Percentiles rank a stretch among this genome's conserved stretches.
Evolutionary conservation across 305 asterid species (phyloP).

Genomic region (Fraxinus nigra): DNA sequence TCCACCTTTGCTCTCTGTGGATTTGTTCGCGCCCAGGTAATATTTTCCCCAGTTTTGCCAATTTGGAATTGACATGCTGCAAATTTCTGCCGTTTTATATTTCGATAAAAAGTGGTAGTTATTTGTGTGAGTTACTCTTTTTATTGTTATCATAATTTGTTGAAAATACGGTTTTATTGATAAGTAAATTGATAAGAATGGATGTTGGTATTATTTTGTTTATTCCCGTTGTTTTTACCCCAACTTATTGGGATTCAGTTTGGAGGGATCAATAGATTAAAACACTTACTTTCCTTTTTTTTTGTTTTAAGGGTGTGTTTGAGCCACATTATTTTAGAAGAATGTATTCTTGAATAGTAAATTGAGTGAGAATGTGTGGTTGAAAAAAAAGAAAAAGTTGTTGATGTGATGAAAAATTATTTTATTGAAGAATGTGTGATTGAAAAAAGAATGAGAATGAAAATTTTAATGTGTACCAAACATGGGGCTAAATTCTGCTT

Average conservation of each 20-base stretch:
- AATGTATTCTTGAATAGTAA: too few relatives aligned
- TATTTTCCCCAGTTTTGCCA: background rate
- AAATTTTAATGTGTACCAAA: too few relatives aligned
- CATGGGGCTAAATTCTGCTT: background rate
- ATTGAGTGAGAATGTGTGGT: too few relatives aligned
- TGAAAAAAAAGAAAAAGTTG: too few relatives aligned
- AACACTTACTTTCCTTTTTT: background rate
- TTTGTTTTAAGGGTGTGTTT: too few relatives aligned
- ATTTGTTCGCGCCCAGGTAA: constrained; percentile 49
- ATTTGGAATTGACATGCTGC: background rate
- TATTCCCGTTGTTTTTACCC: background rate
- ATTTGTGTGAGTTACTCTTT: background rate
- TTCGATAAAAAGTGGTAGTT: background rate
- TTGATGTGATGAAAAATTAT: too few relatives aligned
- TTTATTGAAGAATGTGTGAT: too few relatives aligned
- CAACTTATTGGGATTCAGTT: background rate
- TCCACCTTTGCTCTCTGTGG: constrained; percentile 47
- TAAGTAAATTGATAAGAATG: background rate
- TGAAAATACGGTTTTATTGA: background rate
- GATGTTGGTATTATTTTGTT: background rate
- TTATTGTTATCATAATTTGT: background rate
- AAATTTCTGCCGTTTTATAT: background rate
- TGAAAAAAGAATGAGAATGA: too few relatives aligned
- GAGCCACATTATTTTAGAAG: too few relatives aligned
- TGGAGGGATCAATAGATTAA: background rate